Conservation (phyloP, 1,139 yeast genomes). For the Yamadazyma trypodendri region DNA sequence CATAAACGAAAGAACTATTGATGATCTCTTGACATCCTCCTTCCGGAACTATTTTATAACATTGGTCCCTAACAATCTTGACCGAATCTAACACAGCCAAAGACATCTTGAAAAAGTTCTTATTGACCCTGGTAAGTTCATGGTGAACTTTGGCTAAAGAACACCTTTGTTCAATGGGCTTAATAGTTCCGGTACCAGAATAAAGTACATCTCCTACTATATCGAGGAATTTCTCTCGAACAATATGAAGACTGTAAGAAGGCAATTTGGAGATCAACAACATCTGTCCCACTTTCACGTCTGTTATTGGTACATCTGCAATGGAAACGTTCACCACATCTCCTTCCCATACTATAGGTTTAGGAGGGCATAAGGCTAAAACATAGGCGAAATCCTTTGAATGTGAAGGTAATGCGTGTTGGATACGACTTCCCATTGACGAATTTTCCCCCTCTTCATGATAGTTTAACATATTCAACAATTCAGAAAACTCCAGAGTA, state of each 20-base stretch:
- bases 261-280: constrained; percentile 58
- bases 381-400: constrained; percentile 56
- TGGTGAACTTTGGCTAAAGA: constrained; percentile 73
- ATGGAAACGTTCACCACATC: constrained; percentile 60
- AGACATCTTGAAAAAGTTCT: constrained; percentile 68
- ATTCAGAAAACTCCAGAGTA: constrained; percentile 31
- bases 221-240: constrained; percentile 46
- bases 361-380: constrained; percentile 73
- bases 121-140: constrained; percentile 67
- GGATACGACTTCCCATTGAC: constrained; percentile 15
- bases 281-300: constrained; percentile 67
- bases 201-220: constrained; percentile 54
- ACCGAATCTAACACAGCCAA: constrained; percentile 67
- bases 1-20: constrained; percentile 74
- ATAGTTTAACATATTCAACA: constrained; percentile 23
- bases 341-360: constrained; percentile 93
- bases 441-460: constrained; percentile 19
- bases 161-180: constrained; percentile 60
- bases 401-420: constrained; percentile 21
- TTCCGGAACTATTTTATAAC: constrained; percentile 37
- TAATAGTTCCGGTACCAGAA: constrained; percentile 33
- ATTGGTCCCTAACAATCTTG: constrained; percentile 48
- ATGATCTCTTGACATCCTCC: constrained; percentile 75
- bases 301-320: constrained; percentile 43
- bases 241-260: constrained; percentile 34